Base-by-base conservation (phyloP, 192 early-diverging fungal genomes). In the Mortierella claussenii region DNA sequence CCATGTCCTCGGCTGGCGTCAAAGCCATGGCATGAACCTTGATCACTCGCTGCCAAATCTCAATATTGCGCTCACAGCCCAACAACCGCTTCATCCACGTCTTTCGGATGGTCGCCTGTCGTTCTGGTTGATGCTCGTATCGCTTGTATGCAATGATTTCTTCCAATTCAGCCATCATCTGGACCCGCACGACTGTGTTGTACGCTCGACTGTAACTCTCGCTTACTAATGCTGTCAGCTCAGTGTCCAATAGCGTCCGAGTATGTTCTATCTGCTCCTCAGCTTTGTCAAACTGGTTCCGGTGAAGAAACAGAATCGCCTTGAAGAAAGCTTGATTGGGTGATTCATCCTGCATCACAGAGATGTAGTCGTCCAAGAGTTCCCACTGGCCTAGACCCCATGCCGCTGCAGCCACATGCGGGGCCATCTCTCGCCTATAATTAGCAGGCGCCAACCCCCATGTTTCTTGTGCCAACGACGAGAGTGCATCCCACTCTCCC, bases 111-210 rank as follows among this genome's bases (percentile, higher is more conserved):
- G 87, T 83, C 8, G 66, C 79, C 55, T 88, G 86, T 2, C 90
- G 83, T 49, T 97, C 88, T 0, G 88, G 85, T 32, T 95, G 89
- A 44, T 97, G 88, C 18, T 89, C 83, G 7, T 88, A 81, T 34
- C 89, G 85, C 64, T 95, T 96, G 71, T 96, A 99, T 0, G 85
- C 79, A 27, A 99, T 95, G 49, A 97, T 93, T 74, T 99, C 97
- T 68, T 99, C 97, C 36, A 99, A 80, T 70, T 99, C 97, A 0
- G 95, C 93, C 64, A 98, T 89, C 97, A 99, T 93, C 79, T 99
- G 97, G 54, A 96, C 93, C 18, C 94, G 89, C 20, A 99, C 95
- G 6, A 98, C 89, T 18, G 57, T 89, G 81, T 84, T 82, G 75
- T 98, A 99, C 0, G 95, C 92, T 32, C 97, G 90, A 68, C 89